Conservation (phyloP, 805 yeast genomes). For the Maudiozyma serrabonitensis region DNA sequence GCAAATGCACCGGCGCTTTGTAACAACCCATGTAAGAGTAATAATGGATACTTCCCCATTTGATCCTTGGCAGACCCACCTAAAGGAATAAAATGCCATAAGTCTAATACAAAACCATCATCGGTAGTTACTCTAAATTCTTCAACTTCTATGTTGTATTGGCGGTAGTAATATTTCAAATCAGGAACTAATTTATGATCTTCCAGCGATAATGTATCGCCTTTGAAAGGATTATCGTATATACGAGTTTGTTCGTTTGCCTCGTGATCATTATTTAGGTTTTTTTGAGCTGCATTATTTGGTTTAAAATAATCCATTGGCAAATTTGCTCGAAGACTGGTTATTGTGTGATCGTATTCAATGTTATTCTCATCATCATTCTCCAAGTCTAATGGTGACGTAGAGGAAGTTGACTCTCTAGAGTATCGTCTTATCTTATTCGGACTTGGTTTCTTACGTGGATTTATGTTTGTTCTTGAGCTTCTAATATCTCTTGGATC, state of each 20-base stretch:
- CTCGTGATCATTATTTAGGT: background rate
- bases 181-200: slow-evolving; percentile 37
- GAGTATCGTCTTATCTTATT: slow-evolving; percentile 6
- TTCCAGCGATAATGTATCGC: slow-evolving; percentile 18
- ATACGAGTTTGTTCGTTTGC: background rate
- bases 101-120: slow-evolving; percentile 68
- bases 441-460: slow-evolving; percentile 5
- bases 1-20: slow-evolving; percentile 83
- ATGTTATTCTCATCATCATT: slow-evolving; percentile 20
- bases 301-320: background rate
- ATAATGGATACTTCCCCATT: slow-evolving; percentile 44
- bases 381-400: slow-evolving; percentile 15
- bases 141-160: slow-evolving; percentile 49
- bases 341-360: slow-evolving; percentile 24
- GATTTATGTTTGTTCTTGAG: slow-evolving; percentile 13
- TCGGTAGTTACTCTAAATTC: slow-evolving; percentile 55
- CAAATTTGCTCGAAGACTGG: slow-evolving; percentile 6
- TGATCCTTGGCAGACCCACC: slow-evolving; percentile 9
- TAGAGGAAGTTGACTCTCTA: slow-evolving; percentile 13
- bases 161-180: slow-evolving; percentile 56
- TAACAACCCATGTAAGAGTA: slow-evolving; percentile 76
- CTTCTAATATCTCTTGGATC: slow-evolving; percentile 26
- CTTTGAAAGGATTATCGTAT: slow-evolving; percentile 21
- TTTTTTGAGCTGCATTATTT: background rate
- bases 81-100: slow-evolving; percentile 39